These are phyloP conservation scores for Fraxinus quadrangulata DNA, from an alignment of 257 asterid species.

Conservation along the genomic window DNA sequence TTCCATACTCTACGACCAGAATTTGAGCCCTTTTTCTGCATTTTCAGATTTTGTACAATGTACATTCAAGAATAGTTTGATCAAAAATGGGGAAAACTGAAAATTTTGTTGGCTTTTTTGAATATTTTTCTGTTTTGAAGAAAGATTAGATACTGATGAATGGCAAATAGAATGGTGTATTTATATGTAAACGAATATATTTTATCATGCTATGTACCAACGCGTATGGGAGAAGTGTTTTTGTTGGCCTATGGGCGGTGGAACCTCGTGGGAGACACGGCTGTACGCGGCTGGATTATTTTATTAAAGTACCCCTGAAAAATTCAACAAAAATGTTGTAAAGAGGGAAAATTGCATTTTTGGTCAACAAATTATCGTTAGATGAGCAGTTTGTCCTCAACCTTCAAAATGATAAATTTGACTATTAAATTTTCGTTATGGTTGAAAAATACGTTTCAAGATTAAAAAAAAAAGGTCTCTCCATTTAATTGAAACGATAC, in stretches of 20 bases:
- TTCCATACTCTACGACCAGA: conserved; percentile 55
- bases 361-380: not conserved
- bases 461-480: too few relatives aligned
- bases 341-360: not conserved
- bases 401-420: not conserved
- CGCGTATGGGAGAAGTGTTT: conserved; percentile 36
- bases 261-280: conserved; percentile 46
- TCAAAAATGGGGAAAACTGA: not conserved
- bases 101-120: not conserved
- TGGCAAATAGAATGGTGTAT: not conserved
- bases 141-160: not conserved
- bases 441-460: not conserved
- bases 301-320: conserved; percentile 34
- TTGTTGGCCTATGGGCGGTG: conserved; percentile 32
- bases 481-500: too few relatives aligned
- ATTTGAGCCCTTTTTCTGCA: conserved; percentile 42
- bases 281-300: conserved; percentile 21
- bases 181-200: not conserved
- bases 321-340: not conserved
- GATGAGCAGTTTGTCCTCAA: not conserved
- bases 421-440: not conserved
- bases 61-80: not conserved
- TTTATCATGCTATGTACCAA: conserved; percentile 16
- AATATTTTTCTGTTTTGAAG: not conserved
- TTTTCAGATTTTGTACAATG: conserved; percentile 22